Percentiles rank a stretch among this genome's conserved stretches.
Conservation (phyloP, 108 stramenopile species). For the Cylindrotheca fusiformis region DNA sequence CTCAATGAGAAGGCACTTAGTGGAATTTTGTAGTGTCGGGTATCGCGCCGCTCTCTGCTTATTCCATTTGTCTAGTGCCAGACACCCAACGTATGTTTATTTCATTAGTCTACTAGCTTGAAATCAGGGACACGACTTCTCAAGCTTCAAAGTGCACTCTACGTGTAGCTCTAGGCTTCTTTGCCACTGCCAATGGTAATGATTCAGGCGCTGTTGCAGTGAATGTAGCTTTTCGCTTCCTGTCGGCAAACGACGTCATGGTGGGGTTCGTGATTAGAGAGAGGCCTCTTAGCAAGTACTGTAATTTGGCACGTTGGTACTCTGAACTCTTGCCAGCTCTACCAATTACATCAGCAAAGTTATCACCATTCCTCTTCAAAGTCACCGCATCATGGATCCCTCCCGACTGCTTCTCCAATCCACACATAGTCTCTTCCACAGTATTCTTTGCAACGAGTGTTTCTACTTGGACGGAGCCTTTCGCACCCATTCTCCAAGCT, state of each 20-base stretch:
- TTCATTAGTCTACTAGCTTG: too few relatives aligned
- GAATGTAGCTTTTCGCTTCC: too few relatives aligned
- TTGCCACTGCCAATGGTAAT: too few relatives aligned
- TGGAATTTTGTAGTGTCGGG: slow-evolving; percentile 28
- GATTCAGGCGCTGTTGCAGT: too few relatives aligned
- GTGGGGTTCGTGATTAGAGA: slow-evolving; percentile 12
- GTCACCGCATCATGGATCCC: neutral
- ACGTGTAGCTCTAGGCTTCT: too few relatives aligned
- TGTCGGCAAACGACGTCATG: neutral
- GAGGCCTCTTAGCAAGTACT: slow-evolving; percentile 22
- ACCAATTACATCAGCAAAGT: neutral
- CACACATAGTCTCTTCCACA: slow-evolving; percentile 79
- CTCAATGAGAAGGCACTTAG: slow-evolving; percentile 51
- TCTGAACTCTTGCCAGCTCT: slow-evolving; percentile 12
- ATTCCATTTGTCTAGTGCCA: too few relatives aligned
- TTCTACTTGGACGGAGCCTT: slow-evolving; percentile 79
- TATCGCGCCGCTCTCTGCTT: too few relatives aligned
- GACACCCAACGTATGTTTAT: too few relatives aligned
- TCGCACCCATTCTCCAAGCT: slow-evolving; percentile 93
- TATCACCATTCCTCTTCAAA: neutral
- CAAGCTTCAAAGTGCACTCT: neutral
- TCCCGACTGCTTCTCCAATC: slow-evolving; percentile 9
- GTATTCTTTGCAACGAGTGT: slow-evolving; percentile 79
- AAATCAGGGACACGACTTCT: neutral
- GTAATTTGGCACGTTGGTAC: slow-evolving; percentile 33